A percentile compares a stretch with the other conserved stretches of the same genome.
phyloP scores from a whole-genome alignment of 192 early-diverging fungal genomes.

The Thamnidium elegans region DNA sequence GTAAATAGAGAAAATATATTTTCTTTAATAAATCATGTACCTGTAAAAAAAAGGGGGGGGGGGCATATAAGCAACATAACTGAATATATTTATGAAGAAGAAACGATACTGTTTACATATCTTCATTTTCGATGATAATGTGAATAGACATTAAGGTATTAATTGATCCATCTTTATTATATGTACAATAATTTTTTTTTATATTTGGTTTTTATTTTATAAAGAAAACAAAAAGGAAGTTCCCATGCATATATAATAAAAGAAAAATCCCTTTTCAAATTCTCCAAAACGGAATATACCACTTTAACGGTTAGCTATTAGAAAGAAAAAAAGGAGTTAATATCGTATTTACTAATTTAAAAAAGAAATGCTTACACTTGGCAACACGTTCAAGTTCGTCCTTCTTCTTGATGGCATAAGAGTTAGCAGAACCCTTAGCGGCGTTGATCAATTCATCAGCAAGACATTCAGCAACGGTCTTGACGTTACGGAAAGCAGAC shows the following conservation, averaged over 20 bases:
- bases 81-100: no score
- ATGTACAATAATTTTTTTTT: not conserved
- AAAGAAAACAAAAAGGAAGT: not conserved
- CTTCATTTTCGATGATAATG: no score
- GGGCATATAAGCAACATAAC: no score
- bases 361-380: constrained; percentile 43
- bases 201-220: not conserved
- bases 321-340: not conserved
- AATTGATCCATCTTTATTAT: not conserved
- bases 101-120: no score
- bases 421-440: constrained; percentile 96
- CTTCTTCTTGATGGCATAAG: constrained; percentile 99
- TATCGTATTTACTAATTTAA: not conserved
- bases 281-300: not conserved
- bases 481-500: constrained; percentile 99
- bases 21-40: no score
- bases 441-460: constrained; percentile 99
- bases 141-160: no score
- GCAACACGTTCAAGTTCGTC: constrained; percentile 94
- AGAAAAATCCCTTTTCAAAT: not conserved
- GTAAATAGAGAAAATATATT: no score
- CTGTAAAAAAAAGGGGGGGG: no score
- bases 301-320: not conserved
- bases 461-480: constrained; percentile 99
- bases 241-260: not conserved